Evolutionary conservation across 2,329 filamentous ascomycete species (phyloP).

Genomic region (Chrysoporthe deuterocubensis): DNA sequence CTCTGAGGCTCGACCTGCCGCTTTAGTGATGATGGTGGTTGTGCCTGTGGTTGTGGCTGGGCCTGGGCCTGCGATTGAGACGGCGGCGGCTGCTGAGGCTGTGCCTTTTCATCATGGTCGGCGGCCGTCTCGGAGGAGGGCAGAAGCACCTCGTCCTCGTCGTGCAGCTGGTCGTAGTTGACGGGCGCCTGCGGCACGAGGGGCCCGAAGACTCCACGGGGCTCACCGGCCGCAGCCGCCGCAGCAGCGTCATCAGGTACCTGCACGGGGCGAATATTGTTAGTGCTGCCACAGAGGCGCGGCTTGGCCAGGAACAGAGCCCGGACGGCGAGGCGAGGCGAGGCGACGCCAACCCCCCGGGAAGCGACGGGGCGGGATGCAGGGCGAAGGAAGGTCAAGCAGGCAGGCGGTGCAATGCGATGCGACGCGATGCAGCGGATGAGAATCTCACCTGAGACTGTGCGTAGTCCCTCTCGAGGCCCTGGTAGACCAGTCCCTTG

Average conservation of each 20-base stretch:
- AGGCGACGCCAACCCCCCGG: background rate
- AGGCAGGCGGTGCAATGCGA: background rate
- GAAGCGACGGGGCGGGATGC: conserved; percentile 6
- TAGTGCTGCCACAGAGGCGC: conserved; percentile 39
- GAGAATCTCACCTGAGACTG: conserved; percentile 50
- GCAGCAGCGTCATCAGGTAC: conserved; percentile 52
- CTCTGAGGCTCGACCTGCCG: conserved; percentile 52
- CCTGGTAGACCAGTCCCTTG: conserved; percentile 65
- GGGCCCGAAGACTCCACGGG: conserved; percentile 60
- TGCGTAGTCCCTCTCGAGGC: conserved; percentile 60
- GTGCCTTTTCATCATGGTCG: conserved; percentile 8
- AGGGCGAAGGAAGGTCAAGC: conserved; percentile 2
- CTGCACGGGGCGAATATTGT: conserved; percentile 48
- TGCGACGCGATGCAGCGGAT: conserved; percentile 17
- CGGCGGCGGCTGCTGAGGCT: background rate
- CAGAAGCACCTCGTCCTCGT: conserved; percentile 36
- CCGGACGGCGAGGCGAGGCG: conserved; percentile 14
- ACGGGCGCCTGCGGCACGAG: conserved; percentile 51
- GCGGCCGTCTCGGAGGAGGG: conserved; percentile 15
- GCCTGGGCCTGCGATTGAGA: conserved; percentile 10
- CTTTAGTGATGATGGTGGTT: conserved; percentile 50
- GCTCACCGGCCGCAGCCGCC: conserved; percentile 50
- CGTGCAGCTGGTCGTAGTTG: conserved; percentile 43
- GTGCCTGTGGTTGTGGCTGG: conserved; percentile 32
- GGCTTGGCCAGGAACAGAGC: conserved; percentile 26